Base-by-base conservation (phyloP, 2,329 filamentous ascomycete genomes). In the Elsinoe batatas region DNA sequence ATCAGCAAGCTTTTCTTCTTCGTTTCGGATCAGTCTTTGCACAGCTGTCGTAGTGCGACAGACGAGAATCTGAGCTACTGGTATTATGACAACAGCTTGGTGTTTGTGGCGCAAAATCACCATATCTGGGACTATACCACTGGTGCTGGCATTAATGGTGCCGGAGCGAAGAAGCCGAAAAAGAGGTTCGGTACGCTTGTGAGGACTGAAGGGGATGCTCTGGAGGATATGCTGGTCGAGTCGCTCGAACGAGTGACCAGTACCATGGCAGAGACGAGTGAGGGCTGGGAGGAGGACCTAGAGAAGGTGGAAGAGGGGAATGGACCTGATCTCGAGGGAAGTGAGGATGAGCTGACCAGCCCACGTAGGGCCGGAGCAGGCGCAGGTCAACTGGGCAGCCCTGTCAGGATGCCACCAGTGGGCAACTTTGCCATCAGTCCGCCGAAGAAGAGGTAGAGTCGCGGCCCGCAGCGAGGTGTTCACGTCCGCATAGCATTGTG, bases 51-150 rank as follows among this genome's bases (percentile, higher is more conserved):
- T 65, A 71, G 73, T 18, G 61, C 69, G 2, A 70, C 69, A 1
- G 87, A 88, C 33, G 90, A 93, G 61, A 80, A 82, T 26, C 86
- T 94, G 57, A 77, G 80, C n/a, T 76, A 78, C 15, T 97, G 91
- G 91, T 97, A 95, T 71, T 86, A 85, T 65, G 77, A 82, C 18
- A 84, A 89, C 69, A 93, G 88, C 0, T 78, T 81, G 3, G 84
- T 96, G 46, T 95, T 85, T 64, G 86, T 96, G 15, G 81, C 85
- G 1, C 73, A 78, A 22, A 77, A 84, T 58, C 91, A 96, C 67
- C 79, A 80, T 11, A 85, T 88, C 67, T 96, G 89, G 58, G 80
- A 84, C 22, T 55, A 55, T 30, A 55, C 53, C 8, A 55, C 18
- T 22, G 47, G 47, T 20, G 49, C 32, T 15, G 42, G 42, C 32